Percentiles rank a stretch among this genome's conserved stretches.
Evolutionary conservation across 306 rosid genomes (phyloP).

Genomic region (Crotalaria pallida): DNA sequence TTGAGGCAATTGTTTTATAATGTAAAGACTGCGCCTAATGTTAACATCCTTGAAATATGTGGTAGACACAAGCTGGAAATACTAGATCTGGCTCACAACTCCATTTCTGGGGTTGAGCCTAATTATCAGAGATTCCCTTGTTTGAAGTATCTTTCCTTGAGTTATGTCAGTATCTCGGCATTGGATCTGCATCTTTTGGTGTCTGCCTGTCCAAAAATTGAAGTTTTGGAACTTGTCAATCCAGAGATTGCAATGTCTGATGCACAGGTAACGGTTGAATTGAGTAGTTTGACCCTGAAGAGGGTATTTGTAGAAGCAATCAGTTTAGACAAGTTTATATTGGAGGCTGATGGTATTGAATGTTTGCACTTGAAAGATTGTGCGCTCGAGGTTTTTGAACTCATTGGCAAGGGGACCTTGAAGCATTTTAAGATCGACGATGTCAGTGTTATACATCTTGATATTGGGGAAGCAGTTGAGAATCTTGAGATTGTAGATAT

Average conservation of each 20-base stretch:
- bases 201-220: conserved; percentile 58
- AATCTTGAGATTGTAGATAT: conserved; percentile 47
- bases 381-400: conserved; percentile 44
- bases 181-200: conserved; percentile 72
- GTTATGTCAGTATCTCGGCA: conserved; percentile 55
- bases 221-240: conserved; percentile 48
- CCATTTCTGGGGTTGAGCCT: conserved; percentile 65
- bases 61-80: conserved; percentile 63
- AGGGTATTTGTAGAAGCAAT: conserved; percentile 52
- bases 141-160: conserved; percentile 64
- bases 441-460: conserved; percentile 49
- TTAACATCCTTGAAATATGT: conserved; percentile 68
- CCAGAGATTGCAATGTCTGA: conserved; percentile 74
- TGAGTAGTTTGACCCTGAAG: conserved; percentile 61
- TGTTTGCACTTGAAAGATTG: conserved; percentile 42
- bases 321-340: conserved; percentile 57
- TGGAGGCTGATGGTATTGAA: conserved; percentile 49
- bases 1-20: conserved; percentile 49
- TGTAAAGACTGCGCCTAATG: conserved; percentile 49
- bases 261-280: conserved; percentile 47
- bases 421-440: conserved; percentile 48
- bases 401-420: conserved; percentile 41
- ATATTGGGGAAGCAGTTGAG: conserved; percentile 41
- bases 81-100: conserved; percentile 52
- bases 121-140: conserved; percentile 66